Evolutionary conservation across 352 stramenopile genomes (phyloP).

Genomic region (Plasmopara halstedii): DNA sequence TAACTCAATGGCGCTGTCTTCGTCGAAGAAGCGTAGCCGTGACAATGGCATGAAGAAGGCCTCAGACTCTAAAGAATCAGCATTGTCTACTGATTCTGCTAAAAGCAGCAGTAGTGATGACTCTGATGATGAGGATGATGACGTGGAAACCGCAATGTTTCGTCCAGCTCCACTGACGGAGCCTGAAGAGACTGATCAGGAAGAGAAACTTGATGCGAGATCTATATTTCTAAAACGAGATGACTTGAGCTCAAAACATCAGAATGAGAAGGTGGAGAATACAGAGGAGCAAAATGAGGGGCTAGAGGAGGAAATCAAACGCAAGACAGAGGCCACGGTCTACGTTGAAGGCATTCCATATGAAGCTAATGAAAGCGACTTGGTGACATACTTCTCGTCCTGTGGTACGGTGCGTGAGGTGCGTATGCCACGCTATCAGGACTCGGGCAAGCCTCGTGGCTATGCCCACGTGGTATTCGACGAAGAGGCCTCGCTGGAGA

Average conservation of each 20-base stretch:
- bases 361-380: constrained; percentile 81
- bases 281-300: constrained; percentile 20
- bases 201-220: constrained; percentile 11
- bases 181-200: constrained; percentile 4
- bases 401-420: constrained; percentile 89
- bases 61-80: not conserved
- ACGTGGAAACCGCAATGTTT: constrained; percentile 74
- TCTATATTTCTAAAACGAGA: constrained; percentile 4
- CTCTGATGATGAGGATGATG: constrained; percentile 41
- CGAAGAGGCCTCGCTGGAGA: constrained; percentile 47
- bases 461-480: constrained; percentile 93
- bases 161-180: constrained; percentile 28
- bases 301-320: constrained; percentile 51
- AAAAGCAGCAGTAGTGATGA: constrained; percentile 6
- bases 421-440: constrained; percentile 90
- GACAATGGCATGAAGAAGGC: not conserved
- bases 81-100: constrained; percentile 3
- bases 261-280: constrained; percentile 17
- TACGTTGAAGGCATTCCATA: constrained; percentile 97
- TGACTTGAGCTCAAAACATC: constrained; percentile 50
- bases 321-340: constrained; percentile 80
- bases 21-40: constrained; percentile 22
- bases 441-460: constrained; percentile 86
- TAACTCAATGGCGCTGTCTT: constrained; percentile 15
- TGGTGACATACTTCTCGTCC: constrained; percentile 85